Conservation (phyloP, 805 yeast genomes). For the Starmerella vaccinii region DNA sequence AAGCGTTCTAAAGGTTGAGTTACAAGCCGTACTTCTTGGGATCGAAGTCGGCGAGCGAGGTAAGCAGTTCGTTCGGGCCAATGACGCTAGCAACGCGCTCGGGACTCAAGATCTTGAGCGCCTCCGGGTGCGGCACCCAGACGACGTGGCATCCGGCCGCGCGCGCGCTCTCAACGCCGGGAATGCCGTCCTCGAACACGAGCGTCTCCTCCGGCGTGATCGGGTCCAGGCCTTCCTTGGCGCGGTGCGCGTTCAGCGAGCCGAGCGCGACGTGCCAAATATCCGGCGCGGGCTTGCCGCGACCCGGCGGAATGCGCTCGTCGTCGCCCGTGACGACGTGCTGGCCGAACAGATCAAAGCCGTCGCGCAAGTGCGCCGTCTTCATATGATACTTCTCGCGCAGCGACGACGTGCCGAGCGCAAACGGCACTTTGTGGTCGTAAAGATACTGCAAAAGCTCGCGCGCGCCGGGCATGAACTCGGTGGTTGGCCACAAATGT, state of each 20-base stretch:
- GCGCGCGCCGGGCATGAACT: conserved; percentile 75
- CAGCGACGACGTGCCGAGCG: conserved; percentile 81
- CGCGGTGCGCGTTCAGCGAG: conserved; percentile 50
- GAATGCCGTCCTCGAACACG: conserved; percentile 90
- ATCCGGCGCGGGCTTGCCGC: conserved; percentile 91
- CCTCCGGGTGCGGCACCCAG: conserved; percentile 87
- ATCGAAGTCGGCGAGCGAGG: conserved; percentile 46
- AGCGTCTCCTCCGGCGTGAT: conserved; percentile 70
- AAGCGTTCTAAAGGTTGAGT: conserved; percentile 8
- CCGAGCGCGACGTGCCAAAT: conserved; percentile 78
- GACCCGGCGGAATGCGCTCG: conserved; percentile 64
- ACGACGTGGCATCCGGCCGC: conserved; percentile 78
- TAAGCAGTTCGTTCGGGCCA: conserved; percentile 46
- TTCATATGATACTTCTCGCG: conserved; percentile 52
- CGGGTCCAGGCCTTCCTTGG: conserved; percentile 33
- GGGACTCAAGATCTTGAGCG: conserved; percentile 44
- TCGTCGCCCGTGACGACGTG: conserved; percentile 86
- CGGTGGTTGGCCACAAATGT: conserved; percentile 50
- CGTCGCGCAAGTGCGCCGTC: conserved; percentile 56
- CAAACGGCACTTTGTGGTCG: conserved; percentile 56
- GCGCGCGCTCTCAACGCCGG: conserved; percentile 78
- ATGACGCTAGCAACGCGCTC: conserved; percentile 39
- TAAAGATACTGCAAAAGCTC: conserved; percentile 52
- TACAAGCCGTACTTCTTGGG: conserved; percentile 35
- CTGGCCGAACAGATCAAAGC: conserved; percentile 53